Evolutionary conservation across 192 early-diverging fungal genomes (phyloP).

Genomic region (Umbelopsis ramanniana): DNA sequence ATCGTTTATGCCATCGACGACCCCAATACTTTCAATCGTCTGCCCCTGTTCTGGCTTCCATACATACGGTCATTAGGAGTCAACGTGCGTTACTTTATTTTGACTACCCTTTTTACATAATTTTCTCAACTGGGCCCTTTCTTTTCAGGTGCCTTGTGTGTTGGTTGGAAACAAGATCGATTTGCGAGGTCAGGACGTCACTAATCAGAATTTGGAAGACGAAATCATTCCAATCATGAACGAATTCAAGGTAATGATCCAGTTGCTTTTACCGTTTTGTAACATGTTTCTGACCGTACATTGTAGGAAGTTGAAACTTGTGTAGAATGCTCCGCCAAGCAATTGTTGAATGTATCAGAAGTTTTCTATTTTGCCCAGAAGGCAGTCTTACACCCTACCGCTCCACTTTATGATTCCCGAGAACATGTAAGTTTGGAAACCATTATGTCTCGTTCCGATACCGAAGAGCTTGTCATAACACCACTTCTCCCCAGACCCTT

Average conservation of each 20-base stretch:
- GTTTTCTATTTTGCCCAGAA: slow-evolving; percentile 99
- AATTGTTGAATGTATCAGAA: slow-evolving; percentile 93
- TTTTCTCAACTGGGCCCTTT: not conserved
- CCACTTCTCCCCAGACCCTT: slow-evolving; percentile 54
- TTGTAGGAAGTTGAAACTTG: slow-evolving; percentile 95
- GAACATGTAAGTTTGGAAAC: slow-evolving; percentile 71
- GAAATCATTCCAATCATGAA: slow-evolving; percentile 98
- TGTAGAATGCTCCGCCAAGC: slow-evolving; percentile 98
- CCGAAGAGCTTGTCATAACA: not conserved
- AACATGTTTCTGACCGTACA: not conserved
- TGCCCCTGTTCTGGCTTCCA: slow-evolving; percentile 92
- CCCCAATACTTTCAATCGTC: slow-evolving; percentile 81
- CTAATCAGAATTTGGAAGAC: slow-evolving; percentile 87
- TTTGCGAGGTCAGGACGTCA: slow-evolving; percentile 79
- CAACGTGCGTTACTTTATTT: slow-evolving; percentile 63
- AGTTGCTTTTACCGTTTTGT: not conserved
- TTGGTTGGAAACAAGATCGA: slow-evolving; percentile 95
- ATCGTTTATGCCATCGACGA: slow-evolving; percentile 95
- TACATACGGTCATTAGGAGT: slow-evolving; percentile 90
- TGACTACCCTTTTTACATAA: not conserved
- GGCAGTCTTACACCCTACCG: slow-evolving; percentile 96
- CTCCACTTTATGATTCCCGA: slow-evolving; percentile 93
- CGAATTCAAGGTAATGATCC: slow-evolving; percentile 83
- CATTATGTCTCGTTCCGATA: not conserved
- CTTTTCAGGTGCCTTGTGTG: slow-evolving; percentile 78